Evolutionary conservation across 495 filamentous ascomycete species (phyloP).

Genomic region (Hyaloscypha hepaticicola): DNA sequence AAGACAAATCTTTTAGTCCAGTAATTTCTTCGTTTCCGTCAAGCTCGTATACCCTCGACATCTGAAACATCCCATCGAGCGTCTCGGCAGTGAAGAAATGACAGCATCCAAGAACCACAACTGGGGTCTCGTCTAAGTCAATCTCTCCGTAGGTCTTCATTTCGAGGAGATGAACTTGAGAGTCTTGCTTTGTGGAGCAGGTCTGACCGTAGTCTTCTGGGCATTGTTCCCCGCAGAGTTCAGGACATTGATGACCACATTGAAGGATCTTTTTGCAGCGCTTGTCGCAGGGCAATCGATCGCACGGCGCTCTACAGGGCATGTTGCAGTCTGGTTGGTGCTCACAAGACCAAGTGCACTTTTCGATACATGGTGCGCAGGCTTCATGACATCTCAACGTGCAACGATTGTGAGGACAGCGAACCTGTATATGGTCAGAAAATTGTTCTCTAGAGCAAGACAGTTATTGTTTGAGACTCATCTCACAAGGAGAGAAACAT

Average conservation of each 20-base stretch:
- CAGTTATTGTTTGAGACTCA: not conserved
- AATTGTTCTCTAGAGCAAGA: not conserved
- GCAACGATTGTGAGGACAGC: slow-evolving; percentile 31
- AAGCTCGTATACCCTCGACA: slow-evolving; percentile 39
- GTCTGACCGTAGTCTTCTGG: slow-evolving; percentile 31
- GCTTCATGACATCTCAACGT: slow-evolving; percentile 43
- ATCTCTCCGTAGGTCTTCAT: slow-evolving; percentile 52
- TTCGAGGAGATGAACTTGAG: slow-evolving; percentile 52
- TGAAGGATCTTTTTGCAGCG: slow-evolving; percentile 55
- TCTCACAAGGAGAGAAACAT: slow-evolving; percentile 21
- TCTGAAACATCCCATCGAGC: slow-evolving; percentile 63
- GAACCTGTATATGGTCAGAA: slow-evolving; percentile 14
- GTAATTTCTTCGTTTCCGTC: slow-evolving; percentile 25
- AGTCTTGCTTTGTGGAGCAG: slow-evolving; percentile 12
- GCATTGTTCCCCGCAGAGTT: slow-evolving; percentile 44
- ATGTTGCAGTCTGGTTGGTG: slow-evolving; percentile 23
- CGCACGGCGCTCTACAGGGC: slow-evolving; percentile 55
- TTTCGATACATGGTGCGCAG: slow-evolving; percentile 44
- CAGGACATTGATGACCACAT: slow-evolving; percentile 62
- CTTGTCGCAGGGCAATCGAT: slow-evolving; percentile 63
- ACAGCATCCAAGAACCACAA: slow-evolving; percentile 63
- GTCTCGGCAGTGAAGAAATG: slow-evolving; percentile 61
- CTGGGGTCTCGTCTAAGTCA: slow-evolving; percentile 56
- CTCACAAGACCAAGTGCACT: slow-evolving; percentile 15
- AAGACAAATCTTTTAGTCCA: slow-evolving; percentile 28